These are phyloP conservation scores for Fusarium hostae DNA, from an alignment of 2,329 filamentous ascomycete genomes.

Conservation along the genomic window DNA sequence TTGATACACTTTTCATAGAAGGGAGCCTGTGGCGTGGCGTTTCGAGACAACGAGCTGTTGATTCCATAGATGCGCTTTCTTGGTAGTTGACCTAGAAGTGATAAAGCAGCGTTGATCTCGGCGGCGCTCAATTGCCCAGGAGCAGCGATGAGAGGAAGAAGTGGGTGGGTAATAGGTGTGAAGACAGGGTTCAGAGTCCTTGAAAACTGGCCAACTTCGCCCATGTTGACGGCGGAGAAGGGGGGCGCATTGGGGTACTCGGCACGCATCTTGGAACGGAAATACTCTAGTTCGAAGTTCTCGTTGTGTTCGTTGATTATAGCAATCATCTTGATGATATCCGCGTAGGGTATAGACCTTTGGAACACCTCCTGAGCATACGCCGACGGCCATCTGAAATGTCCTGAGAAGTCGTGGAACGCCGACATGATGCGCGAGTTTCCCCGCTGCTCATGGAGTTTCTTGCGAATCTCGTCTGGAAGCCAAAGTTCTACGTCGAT, in stretches of 20 bases:
- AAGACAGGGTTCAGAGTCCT: constrained; percentile 87
- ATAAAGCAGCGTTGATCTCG: constrained; percentile 83
- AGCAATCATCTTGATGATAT: constrained; percentile 92
- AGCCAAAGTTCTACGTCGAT: constrained; percentile 91
- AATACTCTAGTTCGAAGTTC: constrained; percentile 91
- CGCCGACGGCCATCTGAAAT: constrained; percentile 82
- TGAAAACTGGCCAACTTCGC: constrained; percentile 84
- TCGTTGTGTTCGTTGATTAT: constrained; percentile 84
- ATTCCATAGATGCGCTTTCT: constrained; percentile 85
- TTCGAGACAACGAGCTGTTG: constrained; percentile 73
- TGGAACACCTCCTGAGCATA: constrained; percentile 78
- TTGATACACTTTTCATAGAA: constrained; percentile 90
- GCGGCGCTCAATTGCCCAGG: constrained; percentile 87
- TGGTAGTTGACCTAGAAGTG: constrained; percentile 82
- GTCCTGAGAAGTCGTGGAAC: constrained; percentile 88
- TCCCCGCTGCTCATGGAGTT: constrained; percentile 75
- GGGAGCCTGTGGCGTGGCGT: constrained; percentile 76
- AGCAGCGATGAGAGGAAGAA: constrained; percentile 84
- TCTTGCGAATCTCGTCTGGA: constrained; percentile 77
- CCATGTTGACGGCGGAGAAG: constrained; percentile 88
- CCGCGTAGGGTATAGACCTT: constrained; percentile 77
- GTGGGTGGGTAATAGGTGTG: constrained; percentile 86
- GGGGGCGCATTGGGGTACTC: constrained; percentile 76
- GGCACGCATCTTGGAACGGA: constrained; percentile 78
- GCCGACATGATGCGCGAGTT: constrained; percentile 91